Evolutionary conservation across 2,329 filamentous ascomycete genomes (phyloP).

Genomic region (Epichloe typhina): DNA sequence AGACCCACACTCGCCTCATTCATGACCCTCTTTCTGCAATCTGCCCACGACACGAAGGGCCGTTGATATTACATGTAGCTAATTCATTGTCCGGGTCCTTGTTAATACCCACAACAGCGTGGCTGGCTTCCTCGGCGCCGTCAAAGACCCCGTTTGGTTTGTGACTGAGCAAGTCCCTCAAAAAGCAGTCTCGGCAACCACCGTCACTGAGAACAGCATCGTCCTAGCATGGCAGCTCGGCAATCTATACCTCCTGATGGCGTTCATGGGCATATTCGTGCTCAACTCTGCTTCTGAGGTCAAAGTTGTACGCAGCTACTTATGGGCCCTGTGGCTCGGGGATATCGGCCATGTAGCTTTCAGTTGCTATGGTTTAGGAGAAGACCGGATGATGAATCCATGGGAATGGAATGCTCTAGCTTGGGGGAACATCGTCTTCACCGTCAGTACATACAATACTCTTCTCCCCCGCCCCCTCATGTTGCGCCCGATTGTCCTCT

Average conservation of each 20-base stretch:
- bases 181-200: slow-evolving; percentile 14
- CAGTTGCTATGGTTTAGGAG: slow-evolving; percentile 45
- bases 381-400: slow-evolving; percentile 37
- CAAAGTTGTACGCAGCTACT: slow-evolving; percentile 52
- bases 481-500: background rate
- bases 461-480: background rate
- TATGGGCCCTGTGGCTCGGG: slow-evolving; percentile 50
- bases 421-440: slow-evolving; percentile 61
- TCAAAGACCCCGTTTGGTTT: slow-evolving; percentile 48
- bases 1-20: background rate
- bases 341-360: slow-evolving; percentile 56
- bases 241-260: slow-evolving; percentile 55
- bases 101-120: slow-evolving; percentile 28
- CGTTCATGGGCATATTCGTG: slow-evolving; percentile 49
- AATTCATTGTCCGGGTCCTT: slow-evolving; percentile 7
- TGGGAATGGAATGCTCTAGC: slow-evolving; percentile 53
- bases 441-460: slow-evolving; percentile 29
- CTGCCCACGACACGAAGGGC: background rate
- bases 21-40: background rate
- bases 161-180: slow-evolving; percentile 45
- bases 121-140: slow-evolving; percentile 42
- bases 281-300: slow-evolving; percentile 51
- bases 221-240: slow-evolving; percentile 55
- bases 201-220: slow-evolving; percentile 31
- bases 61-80: slow-evolving; percentile 4